phyloP scores from a whole-genome alignment of 192 early-diverging fungal genomes.

The Backusella luteola region DNA sequence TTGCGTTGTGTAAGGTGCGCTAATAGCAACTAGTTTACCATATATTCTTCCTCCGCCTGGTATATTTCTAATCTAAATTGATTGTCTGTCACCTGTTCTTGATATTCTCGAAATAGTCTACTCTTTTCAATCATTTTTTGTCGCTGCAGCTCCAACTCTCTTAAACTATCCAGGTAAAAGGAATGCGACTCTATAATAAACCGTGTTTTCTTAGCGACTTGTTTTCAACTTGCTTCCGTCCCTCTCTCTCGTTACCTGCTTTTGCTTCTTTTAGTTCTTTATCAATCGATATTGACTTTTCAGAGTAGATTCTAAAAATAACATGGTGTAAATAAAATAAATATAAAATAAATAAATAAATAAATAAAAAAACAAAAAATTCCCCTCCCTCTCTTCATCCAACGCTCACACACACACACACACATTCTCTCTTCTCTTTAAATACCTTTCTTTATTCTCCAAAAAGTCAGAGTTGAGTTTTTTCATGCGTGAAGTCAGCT shows the following conservation, averaged over 20 bases:
- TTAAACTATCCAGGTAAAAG: constrained; percentile 48
- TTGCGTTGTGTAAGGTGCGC: neutral
- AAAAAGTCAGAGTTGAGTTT: constrained; percentile 59
- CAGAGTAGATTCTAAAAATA: constrained; percentile 2
- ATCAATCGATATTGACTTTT: constrained; percentile 34
- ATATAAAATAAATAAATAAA: neutral
- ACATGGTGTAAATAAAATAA: neutral
- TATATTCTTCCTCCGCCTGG: constrained; percentile 64
- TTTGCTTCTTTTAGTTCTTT: constrained; percentile 43
- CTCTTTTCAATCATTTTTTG: constrained; percentile 51
- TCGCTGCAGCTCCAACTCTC: constrained; percentile 57
- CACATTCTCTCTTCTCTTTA: neutral
- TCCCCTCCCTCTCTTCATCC: neutral
- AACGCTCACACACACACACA: neutral
- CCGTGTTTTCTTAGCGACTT: neutral
- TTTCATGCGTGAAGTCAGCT: constrained; percentile 54
- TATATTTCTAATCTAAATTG: constrained; percentile 60
- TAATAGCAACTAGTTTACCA: constrained; percentile 37
- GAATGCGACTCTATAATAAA: neutral
- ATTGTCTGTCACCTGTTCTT: constrained; percentile 64
- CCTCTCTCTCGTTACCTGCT: constrained; percentile 29
- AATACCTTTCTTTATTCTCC: constrained; percentile 54
- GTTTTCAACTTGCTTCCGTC: neutral
- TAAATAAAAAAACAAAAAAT: neutral
- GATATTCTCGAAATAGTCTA: constrained; percentile 67